phyloP scores from a whole-genome alignment of 2,329 filamentous ascomycete species.

The Celoporthe dispersa region DNA sequence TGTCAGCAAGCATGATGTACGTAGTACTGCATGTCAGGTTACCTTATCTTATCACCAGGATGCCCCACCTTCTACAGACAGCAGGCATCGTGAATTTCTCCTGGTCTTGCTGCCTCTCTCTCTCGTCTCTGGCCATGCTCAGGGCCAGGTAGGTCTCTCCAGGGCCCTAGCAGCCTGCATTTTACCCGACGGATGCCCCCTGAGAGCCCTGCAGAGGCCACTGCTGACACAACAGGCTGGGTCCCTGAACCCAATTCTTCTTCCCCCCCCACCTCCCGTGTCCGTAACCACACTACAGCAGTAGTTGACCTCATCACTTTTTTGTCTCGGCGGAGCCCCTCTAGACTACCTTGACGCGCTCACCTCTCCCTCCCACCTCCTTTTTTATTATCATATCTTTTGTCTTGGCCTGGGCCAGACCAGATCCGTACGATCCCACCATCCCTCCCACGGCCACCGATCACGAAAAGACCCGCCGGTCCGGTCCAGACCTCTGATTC shows the following conservation, averaged over 20 bases:
- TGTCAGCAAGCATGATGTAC: too few relatives aligned
- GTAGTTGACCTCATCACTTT: background rate
- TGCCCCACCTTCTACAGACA: background rate
- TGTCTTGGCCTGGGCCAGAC: background rate
- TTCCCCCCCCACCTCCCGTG: too few relatives aligned
- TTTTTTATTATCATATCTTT: background rate
- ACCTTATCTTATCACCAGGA: constrained; percentile 4
- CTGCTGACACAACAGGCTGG: background rate
- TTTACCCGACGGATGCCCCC: background rate
- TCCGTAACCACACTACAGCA: too few relatives aligned
- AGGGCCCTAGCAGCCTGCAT: background rate
- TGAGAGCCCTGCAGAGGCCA: background rate
- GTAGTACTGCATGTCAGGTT: too few relatives aligned
- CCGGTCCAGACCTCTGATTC: background rate
- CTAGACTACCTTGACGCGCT: background rate
- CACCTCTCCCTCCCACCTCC: background rate
- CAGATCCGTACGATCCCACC: background rate
- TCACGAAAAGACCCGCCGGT: background rate
- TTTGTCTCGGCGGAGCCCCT: background rate
- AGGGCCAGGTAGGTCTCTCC: too few relatives aligned
- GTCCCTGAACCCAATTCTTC: background rate
- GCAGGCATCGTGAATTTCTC: too few relatives aligned
- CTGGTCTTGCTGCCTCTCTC: too few relatives aligned
- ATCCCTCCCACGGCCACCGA: background rate
- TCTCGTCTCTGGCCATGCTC: too few relatives aligned